These are phyloP conservation scores for Neurospora sp. DNA, from an alignment of 495 filamentous ascomycete species.

Conservation along the genomic window DNA sequence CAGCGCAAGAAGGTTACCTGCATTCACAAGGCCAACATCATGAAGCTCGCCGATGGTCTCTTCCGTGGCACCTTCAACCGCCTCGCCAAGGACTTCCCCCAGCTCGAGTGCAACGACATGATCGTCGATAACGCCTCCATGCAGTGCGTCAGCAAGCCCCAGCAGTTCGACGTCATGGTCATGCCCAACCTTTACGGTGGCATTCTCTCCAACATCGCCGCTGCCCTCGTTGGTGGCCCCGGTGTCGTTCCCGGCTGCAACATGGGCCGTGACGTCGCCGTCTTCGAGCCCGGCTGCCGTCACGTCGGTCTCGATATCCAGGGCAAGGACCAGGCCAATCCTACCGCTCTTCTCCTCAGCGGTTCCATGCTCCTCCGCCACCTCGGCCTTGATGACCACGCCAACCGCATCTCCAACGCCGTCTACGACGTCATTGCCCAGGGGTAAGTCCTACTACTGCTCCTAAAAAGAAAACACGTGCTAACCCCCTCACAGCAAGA, in stretches of 20 bases:
- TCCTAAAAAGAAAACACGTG: background rate
- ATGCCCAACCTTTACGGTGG: conserved; percentile 99
- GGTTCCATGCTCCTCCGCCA: conserved; percentile 95
- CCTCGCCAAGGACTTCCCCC: conserved; percentile 86
- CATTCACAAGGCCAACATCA: conserved; percentile 99
- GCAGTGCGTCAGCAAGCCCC: conserved; percentile 90
- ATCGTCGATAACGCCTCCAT: conserved; percentile 99
- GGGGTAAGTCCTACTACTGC: conserved; percentile 52
- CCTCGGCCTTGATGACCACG: conserved; percentile 91
- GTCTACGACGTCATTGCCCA: conserved; percentile 94
- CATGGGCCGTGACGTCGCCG: conserved; percentile 96
- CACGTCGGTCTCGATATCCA: conserved; percentile 99
- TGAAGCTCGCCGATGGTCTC: conserved; percentile 97
- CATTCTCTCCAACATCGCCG: conserved; percentile 97
- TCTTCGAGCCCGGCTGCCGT: conserved; percentile 97
- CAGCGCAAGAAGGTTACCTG: conserved; percentile 90
- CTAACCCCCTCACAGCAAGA: conserved; percentile 48
- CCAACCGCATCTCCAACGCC: conserved; percentile 94
- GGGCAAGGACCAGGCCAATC: conserved; percentile 97
- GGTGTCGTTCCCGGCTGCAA: conserved; percentile 97
- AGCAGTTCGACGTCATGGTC: conserved; percentile 99
- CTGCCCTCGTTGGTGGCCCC: conserved; percentile 94
- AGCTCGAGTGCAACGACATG: conserved; percentile 93
- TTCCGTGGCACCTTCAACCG: conserved; percentile 87
- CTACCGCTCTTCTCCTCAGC: conserved; percentile 87